Conservation (phyloP, 2,329 filamentous ascomycete species). For the Colletotrichum chrysophilum region DNA sequence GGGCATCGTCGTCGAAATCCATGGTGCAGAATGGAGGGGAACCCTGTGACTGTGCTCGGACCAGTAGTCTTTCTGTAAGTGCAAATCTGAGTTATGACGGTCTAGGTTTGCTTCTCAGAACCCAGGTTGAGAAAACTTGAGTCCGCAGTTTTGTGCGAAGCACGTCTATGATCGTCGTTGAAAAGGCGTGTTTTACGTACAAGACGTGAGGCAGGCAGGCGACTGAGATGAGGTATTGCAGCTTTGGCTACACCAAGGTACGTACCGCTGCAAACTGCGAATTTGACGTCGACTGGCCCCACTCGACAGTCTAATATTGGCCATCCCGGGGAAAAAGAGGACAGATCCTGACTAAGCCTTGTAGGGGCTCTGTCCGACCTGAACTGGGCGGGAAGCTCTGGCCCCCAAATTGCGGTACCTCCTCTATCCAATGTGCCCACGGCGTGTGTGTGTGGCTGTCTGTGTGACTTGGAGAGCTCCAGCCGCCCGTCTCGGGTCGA, state of each 20-base stretch:
- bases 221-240: neutral
- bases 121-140: neutral
- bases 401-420: neutral
- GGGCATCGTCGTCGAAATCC: conserved; percentile 70
- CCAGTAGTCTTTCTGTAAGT: neutral
- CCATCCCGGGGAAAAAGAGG: neutral
- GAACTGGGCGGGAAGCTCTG: conserved; percentile 4
- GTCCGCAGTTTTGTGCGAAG: neutral
- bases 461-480: conserved; percentile 12
- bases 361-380: neutral
- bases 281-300: conserved; percentile 9
- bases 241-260: neutral
- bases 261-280: neutral
- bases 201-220: neutral
- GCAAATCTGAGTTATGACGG: neutral
- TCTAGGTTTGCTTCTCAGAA: neutral
- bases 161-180: neutral
- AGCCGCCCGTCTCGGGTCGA: conserved; percentile 11
- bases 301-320: neutral
- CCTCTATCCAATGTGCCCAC: neutral
- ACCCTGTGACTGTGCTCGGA: conserved; percentile 14
- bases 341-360: conserved; percentile 16
- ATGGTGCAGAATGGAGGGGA: conserved; percentile 42
- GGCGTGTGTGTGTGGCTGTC: neutral
- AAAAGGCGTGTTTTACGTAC: neutral